Percentiles rank a stretch among this genome's conserved stretches.
Conservation (phyloP, 495 filamentous ascomycete species). For the Lasiosphaeria hispida region DNA sequence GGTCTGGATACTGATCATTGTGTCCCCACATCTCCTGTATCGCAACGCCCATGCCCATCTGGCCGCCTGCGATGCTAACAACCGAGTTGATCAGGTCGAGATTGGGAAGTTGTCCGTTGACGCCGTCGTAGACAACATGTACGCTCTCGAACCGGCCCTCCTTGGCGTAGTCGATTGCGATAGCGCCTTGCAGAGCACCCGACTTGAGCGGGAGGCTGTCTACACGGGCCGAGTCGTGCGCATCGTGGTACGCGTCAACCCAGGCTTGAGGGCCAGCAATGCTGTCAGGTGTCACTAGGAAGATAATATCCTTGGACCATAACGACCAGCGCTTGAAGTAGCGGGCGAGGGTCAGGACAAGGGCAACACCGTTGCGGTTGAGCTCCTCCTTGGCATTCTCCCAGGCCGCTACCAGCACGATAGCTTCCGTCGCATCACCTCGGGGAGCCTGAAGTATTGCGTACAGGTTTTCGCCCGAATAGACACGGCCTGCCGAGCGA, state of each 20-base stretch:
- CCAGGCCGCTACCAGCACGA: constrained; percentile 89
- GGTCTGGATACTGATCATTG: constrained; percentile 73
- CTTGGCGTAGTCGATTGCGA: constrained; percentile 91
- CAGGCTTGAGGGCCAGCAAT: constrained; percentile 90
- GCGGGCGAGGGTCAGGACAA: constrained; percentile 80
- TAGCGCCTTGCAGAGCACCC: constrained; percentile 85
- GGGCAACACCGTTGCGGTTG: constrained; percentile 82
- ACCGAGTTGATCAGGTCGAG: constrained; percentile 94
- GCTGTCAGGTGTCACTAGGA: constrained; percentile 85
- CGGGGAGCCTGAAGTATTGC: constrained; percentile 92
- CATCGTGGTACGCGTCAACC: constrained; percentile 95
- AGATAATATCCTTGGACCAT: constrained; percentile 98
- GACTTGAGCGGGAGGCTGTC: constrained; percentile 85
- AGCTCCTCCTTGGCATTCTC: constrained; percentile 73
- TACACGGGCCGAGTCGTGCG: constrained; percentile 64
- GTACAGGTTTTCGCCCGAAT: constrained; percentile 87
- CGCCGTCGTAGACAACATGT: constrained; percentile 91
- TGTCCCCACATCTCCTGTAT: constrained; percentile 89
- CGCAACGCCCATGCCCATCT: constrained; percentile 82
- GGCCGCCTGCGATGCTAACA: constrained; percentile 79
- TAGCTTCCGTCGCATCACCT: constrained; percentile 96
- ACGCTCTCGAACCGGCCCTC: constrained; percentile 78
- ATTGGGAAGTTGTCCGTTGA: constrained; percentile 94
- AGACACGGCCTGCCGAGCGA: constrained; percentile 69
- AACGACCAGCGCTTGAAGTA: constrained; percentile 98